Percentiles rank a stretch among this genome's conserved stretches.
These are phyloP conservation scores for Peronospora destructor DNA, from an alignment of 352 stramenopile genomes.

Conservation along the genomic window DNA sequence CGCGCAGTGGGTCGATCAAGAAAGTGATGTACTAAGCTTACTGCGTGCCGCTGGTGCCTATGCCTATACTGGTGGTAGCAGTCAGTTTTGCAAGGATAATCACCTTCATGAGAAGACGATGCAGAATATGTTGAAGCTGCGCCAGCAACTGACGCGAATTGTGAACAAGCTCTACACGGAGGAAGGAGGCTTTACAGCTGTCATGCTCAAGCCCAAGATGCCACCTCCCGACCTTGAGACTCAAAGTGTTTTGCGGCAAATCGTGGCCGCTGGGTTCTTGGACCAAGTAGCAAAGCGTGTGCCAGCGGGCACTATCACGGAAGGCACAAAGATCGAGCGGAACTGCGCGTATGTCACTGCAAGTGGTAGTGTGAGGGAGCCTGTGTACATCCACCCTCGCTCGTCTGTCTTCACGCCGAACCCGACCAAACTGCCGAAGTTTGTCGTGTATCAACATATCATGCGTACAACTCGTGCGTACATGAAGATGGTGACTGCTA, in stretches of 20 bases:
- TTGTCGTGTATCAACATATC: conserved; percentile 77
- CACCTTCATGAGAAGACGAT: conserved; percentile 83
- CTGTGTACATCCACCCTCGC: conserved; percentile 82
- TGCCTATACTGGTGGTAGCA: conserved; percentile 55
- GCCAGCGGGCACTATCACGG: conserved; percentile 61
- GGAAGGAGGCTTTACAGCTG: conserved; percentile 30
- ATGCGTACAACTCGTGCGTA: conserved; percentile 80
- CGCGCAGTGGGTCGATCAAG: conserved; percentile 68
- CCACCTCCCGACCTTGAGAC: conserved; percentile 53
- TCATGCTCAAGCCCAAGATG: conserved; percentile 59
- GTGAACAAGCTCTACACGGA: conserved; percentile 61
- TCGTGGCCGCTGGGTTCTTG: conserved; percentile 72
- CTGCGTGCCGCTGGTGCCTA: conserved; percentile 73
- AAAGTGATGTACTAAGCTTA: conserved; percentile 77
- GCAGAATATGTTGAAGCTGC: conserved; percentile 84
- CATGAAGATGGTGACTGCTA: conserved; percentile 96
- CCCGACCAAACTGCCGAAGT: conserved; percentile 51
- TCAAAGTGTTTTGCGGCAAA: conserved; percentile 60
- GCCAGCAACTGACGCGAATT: conserved; percentile 76
- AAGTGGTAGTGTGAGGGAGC: conserved; percentile 47
- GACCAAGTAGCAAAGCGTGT: conserved; percentile 78
- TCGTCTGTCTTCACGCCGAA: conserved; percentile 75
- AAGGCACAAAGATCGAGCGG: conserved; percentile 76
- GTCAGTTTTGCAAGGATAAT: conserved; percentile 65
- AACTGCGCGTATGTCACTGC: conserved; percentile 75